phyloP scores from a whole-genome alignment of 225 moss, liverwort and hornwort genomes.

The Ulota crispa region DNA sequence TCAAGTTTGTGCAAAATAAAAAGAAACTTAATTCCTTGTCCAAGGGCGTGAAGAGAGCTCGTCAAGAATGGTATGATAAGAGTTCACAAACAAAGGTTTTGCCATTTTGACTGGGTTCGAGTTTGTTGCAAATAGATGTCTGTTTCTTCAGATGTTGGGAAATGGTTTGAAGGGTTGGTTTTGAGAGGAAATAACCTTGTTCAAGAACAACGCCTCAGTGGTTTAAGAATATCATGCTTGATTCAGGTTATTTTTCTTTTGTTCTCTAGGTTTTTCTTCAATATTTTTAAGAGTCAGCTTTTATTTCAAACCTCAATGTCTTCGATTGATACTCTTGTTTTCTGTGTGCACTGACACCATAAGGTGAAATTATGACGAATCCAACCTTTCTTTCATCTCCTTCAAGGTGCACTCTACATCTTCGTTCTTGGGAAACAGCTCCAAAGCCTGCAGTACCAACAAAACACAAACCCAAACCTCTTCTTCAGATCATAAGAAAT shows the following conservation, averaged over 20 bases:
- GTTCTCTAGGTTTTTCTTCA: background rate
- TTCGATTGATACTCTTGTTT: background rate
- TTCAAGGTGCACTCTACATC: conserved; percentile 43
- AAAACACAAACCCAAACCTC: background rate
- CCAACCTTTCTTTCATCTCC: conserved; percentile 49
- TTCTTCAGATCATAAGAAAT: background rate
- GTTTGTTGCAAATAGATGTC: background rate
- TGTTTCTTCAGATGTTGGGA: background rate
- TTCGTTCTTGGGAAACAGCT: conserved; percentile 42
- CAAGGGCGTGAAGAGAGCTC: background rate
- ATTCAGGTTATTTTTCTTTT: background rate
- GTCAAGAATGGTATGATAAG: background rate
- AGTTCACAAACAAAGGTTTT: background rate
- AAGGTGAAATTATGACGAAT: background rate
- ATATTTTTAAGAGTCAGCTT: background rate
- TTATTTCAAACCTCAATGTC: background rate
- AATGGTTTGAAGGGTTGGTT: background rate
- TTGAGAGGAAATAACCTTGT: background rate
- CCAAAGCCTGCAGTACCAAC: conserved; percentile 31
- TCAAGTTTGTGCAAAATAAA: background rate
- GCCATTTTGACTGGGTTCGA: background rate
- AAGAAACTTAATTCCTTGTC: background rate
- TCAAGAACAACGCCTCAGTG: background rate
- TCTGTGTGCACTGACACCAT: background rate
- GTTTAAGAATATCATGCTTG: background rate